Evolutionary conservation across 208 protist genomes (phyloP), one percentile per base, ranked within the genome.

Genomic region (Leishmania martiniquensis): DNA sequence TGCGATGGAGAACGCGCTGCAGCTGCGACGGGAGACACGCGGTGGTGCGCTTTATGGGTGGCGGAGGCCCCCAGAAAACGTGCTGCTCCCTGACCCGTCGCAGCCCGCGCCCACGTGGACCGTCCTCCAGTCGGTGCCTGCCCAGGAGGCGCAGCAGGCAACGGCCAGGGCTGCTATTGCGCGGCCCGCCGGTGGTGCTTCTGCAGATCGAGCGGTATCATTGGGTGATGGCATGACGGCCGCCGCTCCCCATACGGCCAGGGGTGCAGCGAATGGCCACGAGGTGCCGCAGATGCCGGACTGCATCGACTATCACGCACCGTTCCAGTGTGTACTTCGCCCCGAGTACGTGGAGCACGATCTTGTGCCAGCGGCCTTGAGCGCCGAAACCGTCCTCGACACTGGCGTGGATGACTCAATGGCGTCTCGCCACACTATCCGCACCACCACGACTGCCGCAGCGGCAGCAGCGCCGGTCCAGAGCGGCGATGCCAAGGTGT

Each of bases 301-400:
- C 54, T 75, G 72, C 22, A 37, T 78, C 1, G 85, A 89, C 55
- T 89, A 89, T 62, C 85, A 86, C 68, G 82, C 81, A 2, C 81
- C 77, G 20, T 89, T 89, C 59, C 81, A 83, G 69, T 25, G 59
- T 17, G 74, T 88, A 10, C 51, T 77, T 12, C 37, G 75, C 17
- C 85, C 85, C 1, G 85, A 85, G 68, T 22, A 51, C 1, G 75
- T 82, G 47, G 80, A 80, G 49, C 25, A 68, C 32, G 34, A 44
- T 17, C 72, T 72, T 34, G 72, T 66, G 34, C 77, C 32, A 70
- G 47, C 60, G 57, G 63, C 69, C 65, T 72, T 66, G 79, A 75
- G 45, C 49, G 76, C 75, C 5, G 67, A 39, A n/a, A 59, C 42
- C 9, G 75, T 25, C 42, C 67, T 52, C 9, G 63, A 77, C 55